A percentile compares a stretch with the other conserved stretches of the same genome.
phyloP scores from a whole-genome alignment of 257 asterid genomes.

The Nicotiana benthamiana region DNA sequence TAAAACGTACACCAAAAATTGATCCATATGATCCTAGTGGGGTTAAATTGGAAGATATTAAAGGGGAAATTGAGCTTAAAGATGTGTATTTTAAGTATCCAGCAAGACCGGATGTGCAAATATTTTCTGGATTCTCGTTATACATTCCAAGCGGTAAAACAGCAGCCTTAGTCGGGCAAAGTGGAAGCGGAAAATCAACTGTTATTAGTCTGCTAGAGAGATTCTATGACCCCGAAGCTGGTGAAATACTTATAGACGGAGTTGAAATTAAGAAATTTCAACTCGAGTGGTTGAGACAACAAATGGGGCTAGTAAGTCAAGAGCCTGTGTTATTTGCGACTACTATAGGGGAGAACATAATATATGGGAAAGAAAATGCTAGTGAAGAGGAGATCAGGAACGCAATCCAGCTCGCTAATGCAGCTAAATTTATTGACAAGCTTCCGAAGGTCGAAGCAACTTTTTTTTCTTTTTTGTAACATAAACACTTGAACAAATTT shows the following conservation, averaged over 20 bases:
- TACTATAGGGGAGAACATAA: constrained; percentile 46
- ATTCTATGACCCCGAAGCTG: constrained; percentile 68
- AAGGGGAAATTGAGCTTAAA: constrained; percentile 58
- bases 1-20: constrained; percentile 39
- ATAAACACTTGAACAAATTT: neutral
- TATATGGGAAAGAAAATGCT: constrained; percentile 48
- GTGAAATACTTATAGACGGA: constrained; percentile 50
- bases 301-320: constrained; percentile 73
- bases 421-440: constrained; percentile 42
- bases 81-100: constrained; percentile 61
- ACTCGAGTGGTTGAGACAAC: constrained; percentile 46
- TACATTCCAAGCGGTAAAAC: constrained; percentile 41
- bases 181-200: constrained; percentile 86
- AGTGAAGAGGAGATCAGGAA: constrained; percentile 38
- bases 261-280: constrained; percentile 36
- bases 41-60: constrained; percentile 31
- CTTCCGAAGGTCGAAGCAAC: constrained; percentile 34
- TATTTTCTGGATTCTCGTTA: constrained; percentile 55
- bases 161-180: constrained; percentile 71
- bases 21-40: constrained; percentile 46
- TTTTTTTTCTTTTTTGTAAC: neutral
- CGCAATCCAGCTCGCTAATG: constrained; percentile 46
- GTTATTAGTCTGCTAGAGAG: constrained; percentile 57
- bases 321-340: constrained; percentile 58
- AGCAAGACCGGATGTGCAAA: constrained; percentile 66